These are phyloP conservation scores for Collariella sp. DNA, from an alignment of 495 filamentous ascomycete species.

Conservation along the genomic window DNA sequence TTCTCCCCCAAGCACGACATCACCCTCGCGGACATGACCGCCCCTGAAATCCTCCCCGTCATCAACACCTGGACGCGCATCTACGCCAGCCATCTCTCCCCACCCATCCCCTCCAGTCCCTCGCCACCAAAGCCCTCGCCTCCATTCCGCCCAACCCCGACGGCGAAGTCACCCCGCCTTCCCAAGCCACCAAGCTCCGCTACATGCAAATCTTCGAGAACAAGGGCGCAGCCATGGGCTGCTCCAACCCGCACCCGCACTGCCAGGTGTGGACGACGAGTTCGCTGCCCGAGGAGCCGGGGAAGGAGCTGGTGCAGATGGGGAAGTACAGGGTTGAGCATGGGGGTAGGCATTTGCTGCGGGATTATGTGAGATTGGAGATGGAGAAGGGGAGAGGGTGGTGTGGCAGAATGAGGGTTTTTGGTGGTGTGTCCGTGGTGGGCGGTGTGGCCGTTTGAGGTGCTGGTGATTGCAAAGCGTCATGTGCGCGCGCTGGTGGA, in stretches of 20 bases:
- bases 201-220: constrained; percentile 99
- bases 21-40: constrained; percentile 77
- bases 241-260: constrained; percentile 96
- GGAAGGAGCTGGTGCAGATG: constrained; percentile 67
- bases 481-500: constrained; percentile 79
- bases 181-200: constrained; percentile 62
- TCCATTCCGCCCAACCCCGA: constrained; percentile 34
- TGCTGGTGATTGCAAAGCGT: constrained; percentile 75
- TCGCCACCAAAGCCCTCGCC: constrained; percentile 26
- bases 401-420: constrained; percentile 80
- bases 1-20: constrained; percentile 86
- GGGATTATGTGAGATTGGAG: constrained; percentile 82
- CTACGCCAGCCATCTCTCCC: constrained; percentile 72
- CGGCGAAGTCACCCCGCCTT: constrained; percentile 43
- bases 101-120: constrained; percentile 54
- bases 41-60: constrained; percentile 61
- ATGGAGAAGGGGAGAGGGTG: constrained; percentile 71
- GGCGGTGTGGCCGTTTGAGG: constrained; percentile 95
- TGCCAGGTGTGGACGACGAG: constrained; percentile 95
- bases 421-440: constrained; percentile 91
- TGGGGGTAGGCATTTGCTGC: constrained; percentile 60
- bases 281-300: constrained; percentile 78
- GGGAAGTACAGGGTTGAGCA: constrained; percentile 65
- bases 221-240: constrained; percentile 96
- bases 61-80: constrained; percentile 82